Evolutionary conservation across 2,329 filamentous ascomycete genomes (phyloP).

Genomic region (Thielaviopsis populi): DNA sequence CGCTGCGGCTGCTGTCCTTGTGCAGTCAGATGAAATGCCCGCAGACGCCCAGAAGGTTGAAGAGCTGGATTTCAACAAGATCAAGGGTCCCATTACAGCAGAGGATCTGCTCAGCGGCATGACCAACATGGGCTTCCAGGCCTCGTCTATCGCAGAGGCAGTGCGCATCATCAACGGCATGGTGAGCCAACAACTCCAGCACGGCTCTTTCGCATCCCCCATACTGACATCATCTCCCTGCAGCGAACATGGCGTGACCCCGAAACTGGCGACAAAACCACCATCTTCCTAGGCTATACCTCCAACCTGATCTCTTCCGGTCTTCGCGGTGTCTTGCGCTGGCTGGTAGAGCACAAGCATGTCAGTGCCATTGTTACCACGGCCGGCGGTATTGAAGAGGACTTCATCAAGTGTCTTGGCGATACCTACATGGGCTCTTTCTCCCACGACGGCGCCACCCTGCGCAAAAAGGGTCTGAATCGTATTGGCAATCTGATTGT

Average conservation of each 20-base stretch:
- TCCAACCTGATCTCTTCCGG: constrained; percentile 96
- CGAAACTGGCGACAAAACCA: constrained; percentile 64
- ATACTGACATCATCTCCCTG: not conserved
- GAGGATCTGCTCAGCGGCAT: constrained; percentile 72
- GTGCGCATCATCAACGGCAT: constrained; percentile 89
- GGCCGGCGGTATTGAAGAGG: constrained; percentile 88
- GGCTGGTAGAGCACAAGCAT: constrained; percentile 82
- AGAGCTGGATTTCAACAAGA: constrained; percentile 82
- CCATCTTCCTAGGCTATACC: constrained; percentile 94
- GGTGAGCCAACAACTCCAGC: constrained; percentile 36
- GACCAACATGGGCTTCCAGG: constrained; percentile 65
- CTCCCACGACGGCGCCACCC: constrained; percentile 54
- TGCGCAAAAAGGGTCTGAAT: constrained; percentile 79
- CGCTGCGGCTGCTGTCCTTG: constrained; percentile 68
- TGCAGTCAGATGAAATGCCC: constrained; percentile 69
- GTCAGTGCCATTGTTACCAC: constrained; percentile 90
- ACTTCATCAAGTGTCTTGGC: constrained; percentile 95
- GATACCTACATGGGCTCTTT: constrained; percentile 89
- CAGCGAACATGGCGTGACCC: constrained; percentile 66
- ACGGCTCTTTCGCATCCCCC: not conserved
- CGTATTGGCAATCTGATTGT: constrained; percentile 92
- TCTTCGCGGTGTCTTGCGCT: constrained; percentile 78
- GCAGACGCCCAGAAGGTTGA: constrained; percentile 64
- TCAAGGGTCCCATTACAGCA: constrained; percentile 64
- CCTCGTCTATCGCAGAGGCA: constrained; percentile 64